phyloP scores from a whole-genome alignment of 1,284 basidiomycete genomes.

The Meripilus lineatus region DNA sequence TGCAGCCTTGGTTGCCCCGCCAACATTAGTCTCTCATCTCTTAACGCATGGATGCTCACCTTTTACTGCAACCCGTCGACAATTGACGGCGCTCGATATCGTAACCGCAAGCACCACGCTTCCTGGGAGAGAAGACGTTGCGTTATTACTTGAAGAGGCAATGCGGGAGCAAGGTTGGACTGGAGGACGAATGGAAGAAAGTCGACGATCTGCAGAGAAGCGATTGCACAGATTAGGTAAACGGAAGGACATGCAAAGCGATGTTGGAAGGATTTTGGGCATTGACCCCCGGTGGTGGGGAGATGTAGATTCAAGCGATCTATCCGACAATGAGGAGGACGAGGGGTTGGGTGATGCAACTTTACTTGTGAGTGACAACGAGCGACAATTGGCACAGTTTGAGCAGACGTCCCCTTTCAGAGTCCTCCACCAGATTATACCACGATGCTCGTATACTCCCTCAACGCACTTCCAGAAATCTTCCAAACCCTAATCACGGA shows the following conservation, averaged over 20 bases:
- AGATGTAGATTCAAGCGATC: slow-evolving; percentile 28
- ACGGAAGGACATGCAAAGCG: slow-evolving; percentile 45
- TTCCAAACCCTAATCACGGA: slow-evolving; percentile 79
- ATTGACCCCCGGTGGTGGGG: slow-evolving; percentile 66
- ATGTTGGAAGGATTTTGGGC: slow-evolving; percentile 51
- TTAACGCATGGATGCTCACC: slow-evolving; percentile 89
- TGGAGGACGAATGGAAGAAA: slow-evolving; percentile 61
- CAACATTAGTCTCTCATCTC: slow-evolving; percentile 87
- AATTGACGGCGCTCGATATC: slow-evolving; percentile 82
- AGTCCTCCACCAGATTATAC: slow-evolving; percentile 70
- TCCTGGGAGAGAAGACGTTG: slow-evolving; percentile 77
- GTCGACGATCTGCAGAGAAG: slow-evolving; percentile 52
- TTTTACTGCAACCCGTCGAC: slow-evolving; percentile 67
- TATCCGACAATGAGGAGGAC: slow-evolving; percentile 40
- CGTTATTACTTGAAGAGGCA: slow-evolving; percentile 72
- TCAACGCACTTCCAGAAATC: slow-evolving; percentile 68
- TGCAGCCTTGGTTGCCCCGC: slow-evolving; percentile 84
- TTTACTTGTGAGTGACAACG: slow-evolving; percentile 44
- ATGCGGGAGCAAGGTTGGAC: slow-evolving; percentile 77
- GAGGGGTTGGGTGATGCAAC: slow-evolving; percentile 38
- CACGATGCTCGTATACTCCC: slow-evolving; percentile 90
- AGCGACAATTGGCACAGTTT: slow-evolving; percentile 4
- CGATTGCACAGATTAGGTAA: slow-evolving; percentile 51
- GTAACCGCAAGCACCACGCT: slow-evolving; percentile 75
- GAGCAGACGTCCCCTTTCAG: slow-evolving; percentile 30